Evolutionary conservation across 768 basidiomycete genomes (phyloP), one percentile per base, ranked within the genome.

Genomic region (Leucocoprinus birnbaumii): DNA sequence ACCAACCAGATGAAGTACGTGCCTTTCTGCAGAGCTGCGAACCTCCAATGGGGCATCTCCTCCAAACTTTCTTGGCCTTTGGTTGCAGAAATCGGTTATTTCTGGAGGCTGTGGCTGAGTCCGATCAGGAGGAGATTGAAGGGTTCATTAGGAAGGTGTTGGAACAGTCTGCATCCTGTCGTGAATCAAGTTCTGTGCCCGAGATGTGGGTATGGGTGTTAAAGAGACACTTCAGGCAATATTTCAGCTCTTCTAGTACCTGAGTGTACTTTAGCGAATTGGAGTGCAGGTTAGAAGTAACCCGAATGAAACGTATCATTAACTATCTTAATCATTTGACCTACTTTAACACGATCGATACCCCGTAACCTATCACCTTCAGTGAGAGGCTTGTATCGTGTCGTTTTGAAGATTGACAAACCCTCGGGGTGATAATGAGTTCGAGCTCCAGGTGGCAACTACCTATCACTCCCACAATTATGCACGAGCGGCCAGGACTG

Each of bases 31-130:
- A 19, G 8, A 48, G 19, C 7, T 58, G 57, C 31, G 45, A 13
- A 3, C 57, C 51, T 4, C 18, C 35, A 19, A 58, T 58, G 57
- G 8, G 19, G 7, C 48, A 35, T 21, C 35, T 54, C 21, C 46
- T 58, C 16, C 3, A 27, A 18, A 41, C 38, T 1, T 58, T 58
- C 35, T 22, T 54, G 3, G 25, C 38, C 8, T 58, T 51, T 44
- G 57, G 57, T 5, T 58, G 57, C 27, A 37, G 52, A 7, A 58
- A 54, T 19, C 34, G 21, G 9, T 3, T 31, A 6, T 58, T 49
- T 25, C 27, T 58, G 21, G 38, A 6, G 8, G 57, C 53, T n/a
- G 52, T 58, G 25, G 44, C 41, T 5, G 21, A 34, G 21, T 31
- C 26, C 7, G 18, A 38, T 5, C 22, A 41, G 2, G 38, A 48